Percentiles rank a stretch among this genome's conserved stretches.
Conservation (phyloP, 306 rosid genomes). For the Cicer arietinum region DNA sequence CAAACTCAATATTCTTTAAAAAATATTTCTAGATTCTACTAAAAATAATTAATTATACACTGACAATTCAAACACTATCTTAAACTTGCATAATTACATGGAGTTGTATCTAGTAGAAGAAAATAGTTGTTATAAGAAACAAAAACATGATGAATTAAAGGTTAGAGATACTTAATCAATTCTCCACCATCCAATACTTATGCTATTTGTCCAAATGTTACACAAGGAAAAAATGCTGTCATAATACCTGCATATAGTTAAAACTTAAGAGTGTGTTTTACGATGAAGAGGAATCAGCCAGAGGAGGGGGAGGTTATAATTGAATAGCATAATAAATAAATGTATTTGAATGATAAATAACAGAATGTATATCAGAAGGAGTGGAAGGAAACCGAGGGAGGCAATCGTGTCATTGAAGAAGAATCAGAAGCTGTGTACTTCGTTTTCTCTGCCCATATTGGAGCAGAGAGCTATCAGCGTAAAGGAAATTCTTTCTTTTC, state of each 20-base stretch:
- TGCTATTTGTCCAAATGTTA: conserved; percentile 69
- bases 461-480: not conserved
- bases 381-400: not conserved
- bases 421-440: conserved; percentile 2
- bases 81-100: too few relatives aligned
- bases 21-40: not conserved
- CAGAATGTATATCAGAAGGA: not conserved
- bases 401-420: not conserved
- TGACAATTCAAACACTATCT: too few relatives aligned
- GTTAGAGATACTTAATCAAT: conserved; percentile 50
- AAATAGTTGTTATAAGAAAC: not conserved
- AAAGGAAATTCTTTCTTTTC: not conserved
- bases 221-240: conserved; percentile 72
- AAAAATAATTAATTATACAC: not conserved
- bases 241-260: conserved; percentile 50
- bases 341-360: conserved; percentile 12
- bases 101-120: too few relatives aligned
- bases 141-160: not conserved
- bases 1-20: too few relatives aligned
- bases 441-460: not conserved
- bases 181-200: conserved; percentile 73
- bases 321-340: not conserved
- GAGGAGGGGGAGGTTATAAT: not conserved
- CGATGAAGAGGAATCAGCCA: not conserved
- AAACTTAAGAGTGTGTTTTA: not conserved